Percentiles rank a stretch among this genome's conserved stretches.
Evolutionary conservation across 2,329 filamentous ascomycete genomes (phyloP).

Genomic region (Alternaria sp.): DNA sequence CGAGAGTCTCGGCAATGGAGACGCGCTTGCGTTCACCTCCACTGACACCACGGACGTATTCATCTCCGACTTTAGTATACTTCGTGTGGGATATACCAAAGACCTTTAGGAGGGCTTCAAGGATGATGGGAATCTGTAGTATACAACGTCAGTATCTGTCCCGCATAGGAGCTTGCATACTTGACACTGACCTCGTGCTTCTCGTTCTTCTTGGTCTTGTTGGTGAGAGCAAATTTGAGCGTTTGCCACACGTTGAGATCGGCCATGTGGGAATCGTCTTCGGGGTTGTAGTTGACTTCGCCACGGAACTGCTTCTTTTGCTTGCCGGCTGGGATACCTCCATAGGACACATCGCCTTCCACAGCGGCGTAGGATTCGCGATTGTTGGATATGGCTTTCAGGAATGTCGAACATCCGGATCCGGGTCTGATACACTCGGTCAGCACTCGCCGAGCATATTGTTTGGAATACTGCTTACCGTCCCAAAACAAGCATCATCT

Average conservation of each 20-base stretch:
- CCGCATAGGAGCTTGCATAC: neutral
- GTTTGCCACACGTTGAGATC: constrained; percentile 81
- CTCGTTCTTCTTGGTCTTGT: constrained; percentile 75
- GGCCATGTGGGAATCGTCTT: constrained; percentile 80
- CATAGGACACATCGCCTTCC: constrained; percentile 75
- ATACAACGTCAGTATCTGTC: neutral
- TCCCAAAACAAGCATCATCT: constrained; percentile 78
- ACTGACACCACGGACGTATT: constrained; percentile 75
- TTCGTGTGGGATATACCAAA: constrained; percentile 81
- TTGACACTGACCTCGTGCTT: constrained; percentile 55
- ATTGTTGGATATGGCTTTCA: constrained; percentile 79
- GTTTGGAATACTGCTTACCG: constrained; percentile 42
- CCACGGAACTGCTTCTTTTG: constrained; percentile 75
- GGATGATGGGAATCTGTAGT: constrained; percentile 69
- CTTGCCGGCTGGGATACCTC: constrained; percentile 73
- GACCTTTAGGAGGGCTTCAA: constrained; percentile 76
- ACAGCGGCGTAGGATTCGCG: constrained; percentile 71
- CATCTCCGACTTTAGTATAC: constrained; percentile 79
- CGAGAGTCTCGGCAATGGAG: constrained; percentile 77
- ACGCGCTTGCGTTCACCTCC: constrained; percentile 82
- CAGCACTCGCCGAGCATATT: neutral
- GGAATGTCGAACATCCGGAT: constrained; percentile 77
- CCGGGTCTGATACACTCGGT: constrained; percentile 61
- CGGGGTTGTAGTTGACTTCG: constrained; percentile 80
- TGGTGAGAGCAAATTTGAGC: constrained; percentile 76